phyloP scores from a whole-genome alignment of 2,329 filamentous ascomycete genomes.

The Ustulina deusta region DNA sequence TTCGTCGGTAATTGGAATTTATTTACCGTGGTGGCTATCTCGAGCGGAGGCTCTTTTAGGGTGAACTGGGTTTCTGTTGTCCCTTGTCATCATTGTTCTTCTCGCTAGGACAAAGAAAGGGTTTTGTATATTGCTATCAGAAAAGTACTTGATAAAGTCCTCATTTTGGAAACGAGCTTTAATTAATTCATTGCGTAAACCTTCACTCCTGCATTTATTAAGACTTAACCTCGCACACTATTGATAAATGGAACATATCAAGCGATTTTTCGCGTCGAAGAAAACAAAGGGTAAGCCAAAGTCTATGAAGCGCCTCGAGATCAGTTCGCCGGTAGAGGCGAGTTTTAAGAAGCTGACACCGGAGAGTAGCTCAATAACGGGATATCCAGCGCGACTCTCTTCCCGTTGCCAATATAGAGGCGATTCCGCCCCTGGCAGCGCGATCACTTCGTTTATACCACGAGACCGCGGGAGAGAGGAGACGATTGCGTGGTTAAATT shows the following conservation, averaged over 20 bases:
- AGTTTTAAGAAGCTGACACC: slow-evolving; percentile 16
- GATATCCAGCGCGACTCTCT: background rate
- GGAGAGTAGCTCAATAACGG: background rate
- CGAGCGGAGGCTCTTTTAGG: background rate
- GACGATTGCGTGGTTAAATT: slow-evolving; percentile 37
- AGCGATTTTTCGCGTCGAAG: slow-evolving; percentile 24
- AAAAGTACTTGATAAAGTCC: background rate
- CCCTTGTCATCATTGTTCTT: background rate
- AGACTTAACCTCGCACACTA: background rate
- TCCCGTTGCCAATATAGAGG: background rate
- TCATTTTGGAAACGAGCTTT: background rate
- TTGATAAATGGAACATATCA: slow-evolving; percentile 41
- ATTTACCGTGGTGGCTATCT: background rate
- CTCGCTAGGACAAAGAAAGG: background rate
- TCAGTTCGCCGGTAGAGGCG: slow-evolving; percentile 24
- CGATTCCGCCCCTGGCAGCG: background rate
- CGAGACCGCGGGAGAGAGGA: slow-evolving; percentile 36
- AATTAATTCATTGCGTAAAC: background rate
- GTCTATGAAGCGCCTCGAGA: slow-evolving; percentile 4
- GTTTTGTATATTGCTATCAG: background rate
- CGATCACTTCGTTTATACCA: slow-evolving; percentile 37
- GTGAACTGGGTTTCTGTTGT: background rate
- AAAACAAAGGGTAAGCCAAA: slow-evolving; percentile 20
- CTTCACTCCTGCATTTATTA: too few relatives aligned
- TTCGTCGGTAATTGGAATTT: background rate